Base-by-base conservation (phyloP, 2,329 filamentous ascomycete genomes). In the Parastagonospora nodorum region DNA sequence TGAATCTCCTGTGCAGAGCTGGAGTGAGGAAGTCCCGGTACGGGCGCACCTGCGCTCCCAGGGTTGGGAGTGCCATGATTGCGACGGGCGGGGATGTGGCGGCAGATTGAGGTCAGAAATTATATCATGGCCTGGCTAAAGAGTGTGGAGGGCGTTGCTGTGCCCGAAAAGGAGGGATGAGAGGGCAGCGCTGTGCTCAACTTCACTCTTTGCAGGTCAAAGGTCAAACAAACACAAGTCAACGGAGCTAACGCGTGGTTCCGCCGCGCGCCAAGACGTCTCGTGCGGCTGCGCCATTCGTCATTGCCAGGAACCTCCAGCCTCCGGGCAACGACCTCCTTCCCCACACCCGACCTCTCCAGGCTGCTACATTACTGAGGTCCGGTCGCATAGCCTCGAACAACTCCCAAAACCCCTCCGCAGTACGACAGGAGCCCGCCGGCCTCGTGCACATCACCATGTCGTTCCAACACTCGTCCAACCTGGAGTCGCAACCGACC, bases 11-110 rank as follows among this genome's bases (percentile, higher is more conserved):
- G 74, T 97, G 93, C 58, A 97, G 80, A 45, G 89, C 87, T 42
- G 93, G 92, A 55, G 93, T 95, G 62, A 97, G 78, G 74, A 95
- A 95, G 77, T 96, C 90, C 80, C 91, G 88, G 76, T 96, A 96
- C 73, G 83, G 80, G 79, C 85, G 77, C 78, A 81, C 70, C 75
- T 78, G 68, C n/a, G 53, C 54, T 36, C 60, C 63, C n/a, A 63
- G 49, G 38, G 55, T 46, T 49, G 55, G 51, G 38, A 58, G 55
- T 43, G 67, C 58, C 69, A 71, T 71, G 45, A 46, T 54, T 48
- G 51, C 41, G 49, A 15, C 19, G 36, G 29, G 42, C 42, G 43
- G 33, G 41, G 45, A 12, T 47, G 32, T 32, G 33, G 31, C 24
- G 46, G 75, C 74, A 67, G 42, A 37, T 43, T 5, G 35, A 10